These are phyloP conservation scores for Cladophialophora immunda DNA, from an alignment of 2,329 filamentous ascomycete genomes.

Conservation along the genomic window DNA sequence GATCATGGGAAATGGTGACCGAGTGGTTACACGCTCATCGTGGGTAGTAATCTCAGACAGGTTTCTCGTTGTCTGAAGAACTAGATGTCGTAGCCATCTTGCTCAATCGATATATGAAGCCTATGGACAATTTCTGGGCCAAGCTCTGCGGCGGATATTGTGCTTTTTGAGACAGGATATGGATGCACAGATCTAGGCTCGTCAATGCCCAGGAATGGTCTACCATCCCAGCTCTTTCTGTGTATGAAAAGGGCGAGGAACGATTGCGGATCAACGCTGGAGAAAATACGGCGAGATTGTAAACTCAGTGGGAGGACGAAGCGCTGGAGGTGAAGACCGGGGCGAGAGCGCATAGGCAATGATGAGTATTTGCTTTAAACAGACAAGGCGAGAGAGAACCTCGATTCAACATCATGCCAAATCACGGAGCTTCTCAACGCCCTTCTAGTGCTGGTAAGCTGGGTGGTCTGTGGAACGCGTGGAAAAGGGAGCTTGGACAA, in stretches of 20 bases:
- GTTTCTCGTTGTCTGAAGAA: too few species aligned
- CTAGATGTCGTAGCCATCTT: too few species aligned
- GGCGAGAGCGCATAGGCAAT: background rate
- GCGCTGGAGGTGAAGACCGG: background rate
- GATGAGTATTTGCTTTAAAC: background rate
- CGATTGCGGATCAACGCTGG: background rate
- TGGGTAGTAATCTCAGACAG: too few species aligned
- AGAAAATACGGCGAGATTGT: background rate
- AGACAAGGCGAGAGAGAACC: background rate
- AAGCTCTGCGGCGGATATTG: background rate
- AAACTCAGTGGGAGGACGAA: background rate
- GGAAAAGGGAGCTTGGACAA: background rate
- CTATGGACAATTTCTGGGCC: background rate
- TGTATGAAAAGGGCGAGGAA: background rate
- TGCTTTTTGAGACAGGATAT: background rate
- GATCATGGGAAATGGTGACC: too few species aligned
- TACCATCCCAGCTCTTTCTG: background rate
- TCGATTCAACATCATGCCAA: background rate
- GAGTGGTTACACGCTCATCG: too few species aligned
- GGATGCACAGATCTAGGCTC: background rate
- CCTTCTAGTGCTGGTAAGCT: background rate
- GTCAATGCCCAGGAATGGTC: background rate
- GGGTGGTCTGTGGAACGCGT: background rate
- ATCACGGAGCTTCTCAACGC: background rate
- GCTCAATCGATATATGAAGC: too few species aligned